Evolutionary conservation across 257 asterid species (phyloP).

Genomic region (Nicotiana attenuata): DNA sequence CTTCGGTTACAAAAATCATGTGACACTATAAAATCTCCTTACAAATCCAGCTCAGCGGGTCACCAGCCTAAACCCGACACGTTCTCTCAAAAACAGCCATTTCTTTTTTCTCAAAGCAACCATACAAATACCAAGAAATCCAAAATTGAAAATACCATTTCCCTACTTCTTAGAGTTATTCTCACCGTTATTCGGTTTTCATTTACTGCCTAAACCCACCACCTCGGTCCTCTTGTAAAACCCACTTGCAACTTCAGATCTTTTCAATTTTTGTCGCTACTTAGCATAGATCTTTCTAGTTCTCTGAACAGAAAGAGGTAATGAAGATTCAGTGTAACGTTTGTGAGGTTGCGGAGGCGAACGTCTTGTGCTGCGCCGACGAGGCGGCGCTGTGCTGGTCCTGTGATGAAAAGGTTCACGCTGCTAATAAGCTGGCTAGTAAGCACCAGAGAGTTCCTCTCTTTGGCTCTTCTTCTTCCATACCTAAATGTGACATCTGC

Average conservation of each 20-base stretch:
- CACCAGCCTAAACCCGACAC: conserved; percentile 23
- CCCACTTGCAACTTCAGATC: not conserved
- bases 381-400: conserved; percentile 75
- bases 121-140: not conserved
- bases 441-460: conserved; percentile 77
- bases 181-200: not conserved
- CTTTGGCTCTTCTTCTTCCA: conserved; percentile 45
- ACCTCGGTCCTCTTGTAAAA: not conserved
- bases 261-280: not conserved
- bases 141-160: conserved; percentile 3
- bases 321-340: conserved; percentile 95
- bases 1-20: not conserved
- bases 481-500: conserved; percentile 87
- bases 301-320: not conserved
- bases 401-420: conserved; percentile 74
- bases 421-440: conserved; percentile 69
- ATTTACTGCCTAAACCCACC: not conserved
- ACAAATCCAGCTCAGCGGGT: conserved; percentile 22
- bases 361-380: conserved; percentile 79
- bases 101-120: not conserved
- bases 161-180: not conserved
- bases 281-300: not conserved
- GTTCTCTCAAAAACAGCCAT: conserved; percentile 17
- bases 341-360: conserved; percentile 77
- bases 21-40: not conserved